A percentile compares a stretch with the other conserved stretches of the same genome.
These are phyloP conservation scores for Boletus eberwhitei DNA, from an alignment of 768 basidiomycete species.

Conservation along the genomic window DNA sequence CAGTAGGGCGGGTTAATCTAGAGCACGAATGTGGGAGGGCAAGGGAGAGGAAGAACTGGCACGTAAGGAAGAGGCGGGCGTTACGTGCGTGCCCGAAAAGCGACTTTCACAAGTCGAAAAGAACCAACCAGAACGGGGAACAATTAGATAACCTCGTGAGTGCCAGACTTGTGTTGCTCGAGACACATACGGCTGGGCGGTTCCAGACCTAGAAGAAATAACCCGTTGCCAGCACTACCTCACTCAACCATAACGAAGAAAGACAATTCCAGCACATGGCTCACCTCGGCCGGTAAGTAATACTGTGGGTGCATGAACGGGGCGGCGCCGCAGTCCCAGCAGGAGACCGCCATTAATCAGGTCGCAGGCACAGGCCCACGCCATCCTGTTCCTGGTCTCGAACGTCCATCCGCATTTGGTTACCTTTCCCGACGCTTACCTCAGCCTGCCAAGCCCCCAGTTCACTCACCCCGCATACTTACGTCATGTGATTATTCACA, in stretches of 20 bases:
- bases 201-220: background rate
- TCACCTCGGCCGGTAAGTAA: too few species aligned
- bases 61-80: constrained; percentile 3
- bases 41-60: background rate
- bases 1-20: background rate
- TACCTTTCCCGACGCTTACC: background rate
- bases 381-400: constrained; percentile 3
- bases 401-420: background rate
- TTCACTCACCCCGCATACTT: background rate
- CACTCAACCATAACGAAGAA: too few species aligned
- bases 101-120: background rate
- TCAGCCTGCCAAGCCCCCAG: too few species aligned
- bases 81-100: constrained; percentile 14
- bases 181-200: background rate
- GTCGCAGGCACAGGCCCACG: background rate
- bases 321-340: too few species aligned
- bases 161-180: background rate
- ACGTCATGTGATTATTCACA: constrained; percentile 13
- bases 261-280: too few species aligned
- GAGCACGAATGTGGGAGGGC: background rate
- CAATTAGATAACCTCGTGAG: background rate
- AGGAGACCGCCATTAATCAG: too few species aligned
- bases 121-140: constrained; percentile 2
- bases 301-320: too few species aligned
- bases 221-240: too few species aligned